phyloP scores from a whole-genome alignment of 495 filamentous ascomycete species.

The Aspergillus heteromorphus region DNA sequence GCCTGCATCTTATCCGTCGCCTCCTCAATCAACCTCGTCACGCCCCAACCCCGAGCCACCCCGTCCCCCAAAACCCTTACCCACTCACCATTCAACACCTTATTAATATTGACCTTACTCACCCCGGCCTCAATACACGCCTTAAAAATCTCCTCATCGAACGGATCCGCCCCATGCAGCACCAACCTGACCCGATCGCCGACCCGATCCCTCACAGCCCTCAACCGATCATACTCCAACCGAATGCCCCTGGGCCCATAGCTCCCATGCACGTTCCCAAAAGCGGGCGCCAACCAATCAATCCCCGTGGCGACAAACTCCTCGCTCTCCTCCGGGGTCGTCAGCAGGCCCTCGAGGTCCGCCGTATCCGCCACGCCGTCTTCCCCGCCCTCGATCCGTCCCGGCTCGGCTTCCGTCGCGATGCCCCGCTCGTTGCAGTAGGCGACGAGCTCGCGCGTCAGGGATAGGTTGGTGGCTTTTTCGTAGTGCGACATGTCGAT shows the following conservation, averaged over 20 bases:
- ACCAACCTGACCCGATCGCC: slow-evolving; percentile 61
- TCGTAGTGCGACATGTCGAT: slow-evolving; percentile 80
- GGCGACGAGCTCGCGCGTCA: slow-evolving; percentile 62
- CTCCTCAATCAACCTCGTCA: slow-evolving; percentile 68
- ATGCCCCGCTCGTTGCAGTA: slow-evolving; percentile 75
- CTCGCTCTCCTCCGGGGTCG: slow-evolving; percentile 70
- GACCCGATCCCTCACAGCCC: slow-evolving; percentile 56
- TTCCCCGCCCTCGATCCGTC: slow-evolving; percentile 78
- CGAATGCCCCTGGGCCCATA: slow-evolving; percentile 71
- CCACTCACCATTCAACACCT: slow-evolving; percentile 71
- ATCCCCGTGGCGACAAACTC: slow-evolving; percentile 76
- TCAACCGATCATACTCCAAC: slow-evolving; percentile 66
- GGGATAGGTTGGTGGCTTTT: slow-evolving; percentile 70
- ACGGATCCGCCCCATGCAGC: slow-evolving; percentile 74
- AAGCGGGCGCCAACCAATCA: slow-evolving; percentile 77
- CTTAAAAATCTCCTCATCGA: slow-evolving; percentile 60
- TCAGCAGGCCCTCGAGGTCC: slow-evolving; percentile 68
- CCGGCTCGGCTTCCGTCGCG: slow-evolving; percentile 74
- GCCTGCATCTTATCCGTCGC: slow-evolving; percentile 69
- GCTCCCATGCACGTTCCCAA: slow-evolving; percentile 81
- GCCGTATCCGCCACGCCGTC: slow-evolving; percentile 74
- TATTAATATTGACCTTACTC: slow-evolving; percentile 78
- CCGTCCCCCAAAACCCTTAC: slow-evolving; percentile 60
- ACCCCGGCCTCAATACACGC: slow-evolving; percentile 67
- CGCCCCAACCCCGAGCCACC: slow-evolving; percentile 51